Base-by-base conservation (phyloP, 345 rosid genomes). In the Punica granatum region DNA sequence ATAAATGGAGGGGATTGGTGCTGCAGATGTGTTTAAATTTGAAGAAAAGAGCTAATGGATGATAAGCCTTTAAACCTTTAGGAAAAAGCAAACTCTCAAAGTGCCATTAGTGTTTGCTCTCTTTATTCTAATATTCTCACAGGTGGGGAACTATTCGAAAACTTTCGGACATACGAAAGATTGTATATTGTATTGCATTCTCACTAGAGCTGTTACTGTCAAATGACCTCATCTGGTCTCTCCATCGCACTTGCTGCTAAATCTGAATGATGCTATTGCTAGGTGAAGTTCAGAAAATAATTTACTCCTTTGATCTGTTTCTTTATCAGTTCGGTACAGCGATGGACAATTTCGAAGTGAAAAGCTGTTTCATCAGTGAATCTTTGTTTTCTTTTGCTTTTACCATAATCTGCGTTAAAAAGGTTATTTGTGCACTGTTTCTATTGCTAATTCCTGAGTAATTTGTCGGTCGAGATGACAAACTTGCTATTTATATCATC, bases 51-150 rank as follows among this genome's bases (percentile, higher is more conserved):
- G 32, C 31, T 51, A 32, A 49, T 26, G 39, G 61, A 51, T 66
- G 16, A 51, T 56, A 26, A 26, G 34, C 61, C 19, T 28, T 56
- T 1, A 41, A 34, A 11, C 41, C 44, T 63, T 63, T 37, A 25
- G 30, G 69, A 26, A 53, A 66, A 31, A 66, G 58, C 19, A 26
- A 42, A 21, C 43, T 35, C 43, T 66, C 23, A 66, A 48, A 49
- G 69, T 48, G 39, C 61, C 33, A 33, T 32, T 66, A 49, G 61
- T 34, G 42, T 46, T 18, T 35, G 46, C 3, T 61, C 68, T 65
- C 58, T 66, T 66, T 48, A 66, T 48, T 44, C 69, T 32, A 1
- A 66, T 26, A 66, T 66, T 66, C 58, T 34, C 25, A 4, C 26
- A 14, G 28, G 61, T 28, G 30, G 39, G 68, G 56, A 65, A 46